Base-by-base conservation (phyloP, 1,284 basidiomycete species). In the Heterobasidion parviporum region DNA sequence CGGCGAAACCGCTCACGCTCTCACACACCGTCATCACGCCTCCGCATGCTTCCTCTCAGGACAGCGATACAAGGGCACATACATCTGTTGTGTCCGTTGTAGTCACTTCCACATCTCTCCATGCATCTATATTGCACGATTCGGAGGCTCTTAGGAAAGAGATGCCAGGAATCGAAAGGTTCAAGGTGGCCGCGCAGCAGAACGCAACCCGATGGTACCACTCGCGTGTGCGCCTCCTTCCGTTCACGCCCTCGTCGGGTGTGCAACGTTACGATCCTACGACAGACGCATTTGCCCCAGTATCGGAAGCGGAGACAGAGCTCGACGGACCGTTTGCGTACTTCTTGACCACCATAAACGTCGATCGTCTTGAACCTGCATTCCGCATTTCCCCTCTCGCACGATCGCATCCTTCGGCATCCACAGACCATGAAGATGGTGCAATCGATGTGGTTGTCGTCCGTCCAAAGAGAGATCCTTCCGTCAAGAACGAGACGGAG, bases 321-420 rank as follows among this genome's bases (percentile, higher is more conserved):
- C 59, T 88, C n/a, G 63, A 77, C 0, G 94, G 93, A 0, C 92
- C 92, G 1, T 97, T 96, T 65, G 74, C 80, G 16, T 98, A 98
- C 69, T 90, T 94, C 65, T 69, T 96, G 18, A 84, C 86, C 6
- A 87, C 88, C 0, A 77, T 90, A 53, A 89, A 92, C 56, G 88
- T 90, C 34, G 86, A 92, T 67, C 78, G 94, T 14, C 75, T 98
- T 56, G 94, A 98, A 68, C 82, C 89, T 1, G 67, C 73, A 2
- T 96, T 97, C 66, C 75, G 85, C 55, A 88, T 94, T 50, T 75
- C 84, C 0, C 90, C 92, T 9, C 74, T 85, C 26, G 69, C 63
- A 61, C 57, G 65, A 47, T 59, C 73, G 55, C 38, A 66, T 54
- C 61, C 74, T 58, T 63, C 66, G 34, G 67, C 73, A 47, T 26